Conservation (phyloP, 768 basidiomycete genomes). For the Mycena epipterygia region DNA sequence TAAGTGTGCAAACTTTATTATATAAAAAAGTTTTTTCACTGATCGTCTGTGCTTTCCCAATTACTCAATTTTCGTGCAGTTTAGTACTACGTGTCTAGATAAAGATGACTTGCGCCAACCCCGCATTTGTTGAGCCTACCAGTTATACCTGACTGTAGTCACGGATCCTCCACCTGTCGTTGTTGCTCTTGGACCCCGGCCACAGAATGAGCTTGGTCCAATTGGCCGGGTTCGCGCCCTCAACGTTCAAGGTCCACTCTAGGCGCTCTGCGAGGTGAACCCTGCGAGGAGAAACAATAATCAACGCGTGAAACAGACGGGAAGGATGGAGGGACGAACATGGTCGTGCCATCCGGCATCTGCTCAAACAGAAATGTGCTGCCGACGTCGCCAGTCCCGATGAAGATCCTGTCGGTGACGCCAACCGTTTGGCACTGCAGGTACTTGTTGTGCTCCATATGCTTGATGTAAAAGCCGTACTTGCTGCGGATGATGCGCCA, state of each 20-base stretch:
- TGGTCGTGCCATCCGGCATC: conserved; percentile 1
- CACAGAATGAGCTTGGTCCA: neutral
- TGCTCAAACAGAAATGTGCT: neutral
- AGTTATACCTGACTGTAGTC: neutral
- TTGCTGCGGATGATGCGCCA: conserved; percentile 9
- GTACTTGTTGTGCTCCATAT: neutral
- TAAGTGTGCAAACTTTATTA: no score
- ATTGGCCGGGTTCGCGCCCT: neutral
- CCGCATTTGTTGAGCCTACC: no score
- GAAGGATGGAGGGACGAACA: neutral
- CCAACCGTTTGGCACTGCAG: neutral
- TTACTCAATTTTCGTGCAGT: no score
- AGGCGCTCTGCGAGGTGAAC: conserved; percentile 5
- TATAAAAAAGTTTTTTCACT: no score
- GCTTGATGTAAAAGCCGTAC: conserved; percentile 1
- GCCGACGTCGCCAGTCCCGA: conserved; percentile 1
- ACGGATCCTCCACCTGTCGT: neutral
- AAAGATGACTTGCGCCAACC: no score
- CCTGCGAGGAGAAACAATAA: neutral
- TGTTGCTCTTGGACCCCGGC: neutral
- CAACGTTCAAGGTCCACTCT: neutral
- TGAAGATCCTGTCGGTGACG: neutral
- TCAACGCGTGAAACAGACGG: neutral
- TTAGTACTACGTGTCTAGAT: no score
- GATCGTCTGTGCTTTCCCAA: no score